phyloP scores from a whole-genome alignment of 2,329 filamentous ascomycete genomes.

The Arthrobotrys megalospora region DNA sequence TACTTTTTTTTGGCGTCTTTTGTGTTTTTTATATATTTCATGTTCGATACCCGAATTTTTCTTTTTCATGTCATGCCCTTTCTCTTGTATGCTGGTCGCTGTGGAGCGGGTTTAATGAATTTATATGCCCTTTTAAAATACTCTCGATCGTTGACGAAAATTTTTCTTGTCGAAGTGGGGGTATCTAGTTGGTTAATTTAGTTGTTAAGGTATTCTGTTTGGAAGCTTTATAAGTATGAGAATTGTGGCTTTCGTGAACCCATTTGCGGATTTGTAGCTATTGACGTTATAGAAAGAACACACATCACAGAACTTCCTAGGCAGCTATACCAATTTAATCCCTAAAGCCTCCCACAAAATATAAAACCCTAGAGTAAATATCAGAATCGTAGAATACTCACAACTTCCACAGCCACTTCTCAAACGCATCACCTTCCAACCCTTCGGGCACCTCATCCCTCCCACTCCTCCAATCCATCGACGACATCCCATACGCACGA shows the following conservation, averaged over 20 bases:
- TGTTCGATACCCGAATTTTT: constrained; percentile 48
- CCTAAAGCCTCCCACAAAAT: too few relatives aligned
- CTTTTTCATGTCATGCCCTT: constrained; percentile 22
- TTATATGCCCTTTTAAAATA: neutral
- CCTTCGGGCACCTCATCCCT: constrained; percentile 62
- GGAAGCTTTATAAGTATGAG: too few relatives aligned
- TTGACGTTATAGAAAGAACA: too few relatives aligned
- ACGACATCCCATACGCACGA: constrained; percentile 55
- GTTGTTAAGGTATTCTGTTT: too few relatives aligned
- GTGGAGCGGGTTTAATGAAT: constrained; percentile 28
- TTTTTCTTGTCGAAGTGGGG: too few relatives aligned
- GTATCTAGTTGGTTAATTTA: too few relatives aligned
- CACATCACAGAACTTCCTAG: too few relatives aligned
- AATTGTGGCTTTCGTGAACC: too few relatives aligned
- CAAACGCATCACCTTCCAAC: constrained; percentile 62
- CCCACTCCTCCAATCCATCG: constrained; percentile 61
- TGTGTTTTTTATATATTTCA: constrained; percentile 29
- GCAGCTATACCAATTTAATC: too few relatives aligned
- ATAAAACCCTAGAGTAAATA: too few relatives aligned
- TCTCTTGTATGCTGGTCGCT: constrained; percentile 11
- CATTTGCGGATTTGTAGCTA: too few relatives aligned
- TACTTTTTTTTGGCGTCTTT: constrained; percentile 24
- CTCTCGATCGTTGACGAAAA: too few relatives aligned
- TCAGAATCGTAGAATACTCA: neutral
- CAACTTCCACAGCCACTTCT: constrained; percentile 65